Conservation (phyloP, 2,329 filamentous ascomycete genomes). For the Colletotrichum theobromicola region DNA sequence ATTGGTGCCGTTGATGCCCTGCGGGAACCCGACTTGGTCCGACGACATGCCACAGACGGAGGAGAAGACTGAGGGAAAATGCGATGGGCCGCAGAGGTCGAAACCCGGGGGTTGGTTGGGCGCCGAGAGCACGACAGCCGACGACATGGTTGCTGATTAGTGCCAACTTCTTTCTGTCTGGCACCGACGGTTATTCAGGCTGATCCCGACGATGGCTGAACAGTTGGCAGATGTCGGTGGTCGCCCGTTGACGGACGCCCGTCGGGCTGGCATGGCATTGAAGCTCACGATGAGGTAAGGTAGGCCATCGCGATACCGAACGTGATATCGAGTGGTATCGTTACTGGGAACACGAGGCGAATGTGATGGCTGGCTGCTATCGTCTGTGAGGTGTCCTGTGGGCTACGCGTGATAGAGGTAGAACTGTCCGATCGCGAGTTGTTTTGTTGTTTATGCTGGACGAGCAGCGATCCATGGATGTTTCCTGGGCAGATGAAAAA, state of each 20-base stretch:
- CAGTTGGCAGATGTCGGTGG: not conserved
- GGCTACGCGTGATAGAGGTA: not conserved
- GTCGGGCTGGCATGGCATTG: not conserved
- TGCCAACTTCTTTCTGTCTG: not conserved
- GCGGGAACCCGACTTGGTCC: constrained; percentile 5
- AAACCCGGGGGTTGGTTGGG: constrained; percentile 10
- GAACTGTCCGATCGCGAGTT: not conserved
- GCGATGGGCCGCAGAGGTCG: not conserved
- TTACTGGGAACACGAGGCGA: not conserved
- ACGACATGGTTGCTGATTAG: not conserved
- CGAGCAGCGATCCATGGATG: not conserved
- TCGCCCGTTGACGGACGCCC: not conserved
- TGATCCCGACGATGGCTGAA: not conserved
- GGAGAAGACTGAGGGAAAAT: not conserved
- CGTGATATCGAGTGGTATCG: not conserved
- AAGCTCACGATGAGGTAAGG: not conserved
- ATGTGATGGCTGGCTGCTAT: not conserved
- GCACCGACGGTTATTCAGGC: not conserved
- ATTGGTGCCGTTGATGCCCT: constrained; percentile 4
- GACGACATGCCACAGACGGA: constrained; percentile 4
- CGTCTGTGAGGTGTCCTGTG: not conserved
- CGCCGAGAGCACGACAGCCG: not conserved
- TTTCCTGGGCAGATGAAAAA: not conserved
- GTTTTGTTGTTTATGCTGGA: constrained; percentile 1
- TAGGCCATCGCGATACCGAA: constrained; percentile 13